Evolutionary conservation across 768 basidiomycete species (phyloP).

Genomic region (Agaricus subrufescens): DNA sequence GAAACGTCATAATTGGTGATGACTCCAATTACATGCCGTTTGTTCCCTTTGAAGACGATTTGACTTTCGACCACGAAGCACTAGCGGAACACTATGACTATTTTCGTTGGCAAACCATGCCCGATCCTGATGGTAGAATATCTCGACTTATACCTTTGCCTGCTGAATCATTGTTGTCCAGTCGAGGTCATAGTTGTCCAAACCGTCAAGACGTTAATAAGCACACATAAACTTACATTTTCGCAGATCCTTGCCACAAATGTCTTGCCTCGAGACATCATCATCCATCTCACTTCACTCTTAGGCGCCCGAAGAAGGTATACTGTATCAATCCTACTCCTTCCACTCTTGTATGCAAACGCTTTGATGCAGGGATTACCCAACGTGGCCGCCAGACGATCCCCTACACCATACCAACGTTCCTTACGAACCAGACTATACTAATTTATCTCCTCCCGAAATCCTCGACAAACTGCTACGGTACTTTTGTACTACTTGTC

Average conservation of each 20-base stretch:
- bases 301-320: constrained; percentile 4
- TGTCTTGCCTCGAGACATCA: constrained; percentile 31
- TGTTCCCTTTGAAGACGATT: constrained; percentile 60
- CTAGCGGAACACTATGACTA: constrained; percentile 38
- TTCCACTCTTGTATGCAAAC: neutral
- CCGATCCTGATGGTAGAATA: constrained; percentile 33
- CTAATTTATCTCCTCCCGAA: constrained; percentile 13
- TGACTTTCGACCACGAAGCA: constrained; percentile 35
- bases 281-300: constrained; percentile 2
- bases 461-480: constrained; percentile 29
- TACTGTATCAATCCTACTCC: neutral
- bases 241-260: constrained; percentile 43
- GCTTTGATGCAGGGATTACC: constrained; percentile 24
- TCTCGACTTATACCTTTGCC: neutral
- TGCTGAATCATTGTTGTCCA: constrained; percentile 13
- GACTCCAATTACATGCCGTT: constrained; percentile 55
- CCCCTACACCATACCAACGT: constrained; percentile 5
- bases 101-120: constrained; percentile 45
- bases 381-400: constrained; percentile 21
- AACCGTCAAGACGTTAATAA: constrained; percentile 37
- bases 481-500: constrained; percentile 51
- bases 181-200: constrained; percentile 50
- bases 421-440: constrained; percentile 4
- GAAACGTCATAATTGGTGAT: constrained; percentile 50
- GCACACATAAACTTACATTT: constrained; percentile 30